Percentiles rank a stretch among this genome's conserved stretches.
These are phyloP conservation scores for Mycogone perniciosa DNA, from an alignment of 2,329 filamentous ascomycete genomes.

Conservation along the genomic window DNA sequence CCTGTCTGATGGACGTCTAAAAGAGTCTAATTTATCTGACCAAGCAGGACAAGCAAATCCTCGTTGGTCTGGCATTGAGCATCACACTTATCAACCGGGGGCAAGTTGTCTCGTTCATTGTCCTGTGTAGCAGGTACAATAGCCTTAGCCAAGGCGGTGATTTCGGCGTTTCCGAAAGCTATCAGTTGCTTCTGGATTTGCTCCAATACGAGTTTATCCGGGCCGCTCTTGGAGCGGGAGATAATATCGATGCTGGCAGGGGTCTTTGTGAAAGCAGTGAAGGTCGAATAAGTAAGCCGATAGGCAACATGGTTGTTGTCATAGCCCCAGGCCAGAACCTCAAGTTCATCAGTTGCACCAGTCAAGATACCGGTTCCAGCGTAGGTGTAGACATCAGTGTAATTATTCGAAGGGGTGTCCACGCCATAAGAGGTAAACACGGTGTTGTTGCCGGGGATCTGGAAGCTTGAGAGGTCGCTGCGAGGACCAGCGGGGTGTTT, in stretches of 20 bases:
- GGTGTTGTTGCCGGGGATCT: neutral
- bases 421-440: neutral
- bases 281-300: neutral
- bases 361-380: neutral
- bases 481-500: neutral
- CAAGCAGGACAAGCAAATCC: neutral
- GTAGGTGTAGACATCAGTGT: neutral
- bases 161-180: neutral
- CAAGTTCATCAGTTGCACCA: neutral
- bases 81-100: neutral
- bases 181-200: neutral
- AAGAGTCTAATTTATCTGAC: no score
- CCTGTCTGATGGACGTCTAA: no score
- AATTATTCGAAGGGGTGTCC: neutral
- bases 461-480: neutral
- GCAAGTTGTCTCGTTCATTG: neutral
- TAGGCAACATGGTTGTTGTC: neutral
- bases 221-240: neutral
- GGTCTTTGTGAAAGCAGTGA: neutral
- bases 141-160: neutral
- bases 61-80: neutral
- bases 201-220: neutral
- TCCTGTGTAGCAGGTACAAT: neutral
- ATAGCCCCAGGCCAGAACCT: neutral
- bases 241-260: neutral